phyloP scores from a whole-genome alignment of 768 basidiomycete genomes.

The Lactifluus hygrophoroides region DNA sequence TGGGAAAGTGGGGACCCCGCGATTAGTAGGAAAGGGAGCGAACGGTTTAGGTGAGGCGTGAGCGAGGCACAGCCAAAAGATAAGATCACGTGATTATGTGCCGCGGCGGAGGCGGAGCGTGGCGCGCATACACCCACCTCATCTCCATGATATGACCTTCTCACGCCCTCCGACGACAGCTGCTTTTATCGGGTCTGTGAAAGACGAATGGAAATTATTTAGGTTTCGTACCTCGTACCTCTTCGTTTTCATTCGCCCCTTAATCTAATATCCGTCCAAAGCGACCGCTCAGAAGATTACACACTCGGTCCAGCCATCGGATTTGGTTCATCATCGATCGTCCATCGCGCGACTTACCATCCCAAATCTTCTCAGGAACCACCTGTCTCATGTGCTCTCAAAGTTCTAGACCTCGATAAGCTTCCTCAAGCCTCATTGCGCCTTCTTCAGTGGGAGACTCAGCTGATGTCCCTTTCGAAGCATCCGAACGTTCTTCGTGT shows the following conservation, averaged over 20 bases:
- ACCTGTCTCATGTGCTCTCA: slow-evolving; percentile 65
- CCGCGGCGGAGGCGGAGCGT: too few relatives aligned
- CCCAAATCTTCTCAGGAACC: slow-evolving; percentile 28
- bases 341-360: slow-evolving; percentile 68
- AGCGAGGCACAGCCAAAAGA: too few relatives aligned
- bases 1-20: slow-evolving; percentile 38
- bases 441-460: slow-evolving; percentile 76
- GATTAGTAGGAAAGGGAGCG: slow-evolving; percentile 37
- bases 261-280: slow-evolving; percentile 24
- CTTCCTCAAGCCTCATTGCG: slow-evolving; percentile 63
- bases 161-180: background rate
- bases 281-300: slow-evolving; percentile 66
- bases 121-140: too few relatives aligned
- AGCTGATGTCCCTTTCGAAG: slow-evolving; percentile 86
- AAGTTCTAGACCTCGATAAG: slow-evolving; percentile 81
- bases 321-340: slow-evolving; percentile 87
- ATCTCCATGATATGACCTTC: too few relatives aligned
- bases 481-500: slow-evolving; percentile 92
- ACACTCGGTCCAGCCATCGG: slow-evolving; percentile 72
- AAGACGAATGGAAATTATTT: slow-evolving; percentile 77
- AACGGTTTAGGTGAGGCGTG: slow-evolving; percentile 38
- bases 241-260: background rate
- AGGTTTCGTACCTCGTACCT: slow-evolving; percentile 41
- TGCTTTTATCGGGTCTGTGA: slow-evolving; percentile 67
- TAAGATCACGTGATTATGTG: too few relatives aligned